Evolutionary conservation across 192 early-diverging fungal species (phyloP), one percentile per base, ranked within the genome.

Genomic region (Linnemannia exigua): DNA sequence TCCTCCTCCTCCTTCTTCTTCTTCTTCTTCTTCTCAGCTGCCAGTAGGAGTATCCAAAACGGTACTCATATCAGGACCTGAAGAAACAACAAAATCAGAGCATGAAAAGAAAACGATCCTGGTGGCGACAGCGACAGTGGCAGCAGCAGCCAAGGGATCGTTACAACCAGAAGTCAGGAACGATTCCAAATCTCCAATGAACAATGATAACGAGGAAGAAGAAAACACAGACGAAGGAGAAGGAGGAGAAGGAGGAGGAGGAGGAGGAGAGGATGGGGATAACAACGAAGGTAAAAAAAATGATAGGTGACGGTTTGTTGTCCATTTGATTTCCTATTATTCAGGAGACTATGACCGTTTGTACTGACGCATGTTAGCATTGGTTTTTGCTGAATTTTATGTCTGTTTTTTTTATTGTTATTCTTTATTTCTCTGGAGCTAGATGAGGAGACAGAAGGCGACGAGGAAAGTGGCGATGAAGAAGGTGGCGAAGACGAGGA

Each of bases 111-210:
- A 28, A 35, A 11, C 47, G 5, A 35, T 33, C 47, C 48, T 54
- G 11, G 25, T 4, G 66, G 25, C 15, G 68, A 16, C 68, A 20
- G 3, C 44, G 14, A 19, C 46, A 52, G 22, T 35, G 35, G 28
- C 48, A 20, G 72, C 54, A 35, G 50, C 28, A 6, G 37, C 36
- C 17, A 69, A 33, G 11, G 68, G 20, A 37, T 33, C 31, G 9
- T 72, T 58, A 19, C 28, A 33, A 25, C 47, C 72, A 28, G 66
- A 70, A 33, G 22, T 46, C 28, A 67, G 79, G 67, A 58, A 80
- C 33, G 50, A 69, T 35, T 74, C 63, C 52, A 37, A 67, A 37
- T 69, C 47, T 9, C 20, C 14, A 17, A 28, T 17, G 25, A 31
- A 46, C 22, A 44, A 31, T 1, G 14, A 46, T n/a, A 35, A 58